Evolutionary conservation across 371 early-diverging fungal genomes (phyloP), one percentile per base, ranked within the genome.

Genomic region (Nematocida homosporus): DNA sequence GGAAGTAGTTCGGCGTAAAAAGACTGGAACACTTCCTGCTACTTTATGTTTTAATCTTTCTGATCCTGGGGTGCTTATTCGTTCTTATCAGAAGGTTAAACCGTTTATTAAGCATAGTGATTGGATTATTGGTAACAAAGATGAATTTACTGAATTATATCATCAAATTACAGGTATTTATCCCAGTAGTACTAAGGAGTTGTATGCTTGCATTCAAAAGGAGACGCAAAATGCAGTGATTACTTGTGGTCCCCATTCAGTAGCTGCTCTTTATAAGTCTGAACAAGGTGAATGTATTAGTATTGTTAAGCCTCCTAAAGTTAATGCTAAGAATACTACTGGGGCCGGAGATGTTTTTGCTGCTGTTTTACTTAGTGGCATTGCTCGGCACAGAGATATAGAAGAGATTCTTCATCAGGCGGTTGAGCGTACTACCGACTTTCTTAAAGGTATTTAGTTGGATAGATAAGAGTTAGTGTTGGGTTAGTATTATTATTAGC

Each of bases 281-380:
- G n/a, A n/a, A n/a, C 10, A 6, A 5, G 42, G 8, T 29, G 60
- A 60, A 18, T 30, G 16, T 18, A 2, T 32, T 20, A 23, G n/a
- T 10, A 29, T 4, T 50, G 35, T 55, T 16, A 16, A 32, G 1
- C 75, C 75, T 10, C 4, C 77, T 18, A 18, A 27, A 3, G 52
- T 60, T n/a, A 34, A 72, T 37, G 75, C 63, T 29, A 51, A 37
- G 3, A 61, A 78, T 47, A 56, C 78, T 20, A 56, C 47, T 1
- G 65, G 66, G 13, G 66, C 66, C 47, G 66, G 65, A 37, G 78
- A 78, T 41, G 30, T 50, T 27, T 57, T 78, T 57, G 78, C 66
- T 50, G 66, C 66, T 2, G 47, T 6, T 0, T 65, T 78, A 42
- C 30, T 78, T 10, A 10, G 61, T n/a, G 29, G 53, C n/a, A 20